These are phyloP conservation scores for Trichoderma aggressivum DNA, from an alignment of 2,329 filamentous ascomycete species.

Conservation along the genomic window DNA sequence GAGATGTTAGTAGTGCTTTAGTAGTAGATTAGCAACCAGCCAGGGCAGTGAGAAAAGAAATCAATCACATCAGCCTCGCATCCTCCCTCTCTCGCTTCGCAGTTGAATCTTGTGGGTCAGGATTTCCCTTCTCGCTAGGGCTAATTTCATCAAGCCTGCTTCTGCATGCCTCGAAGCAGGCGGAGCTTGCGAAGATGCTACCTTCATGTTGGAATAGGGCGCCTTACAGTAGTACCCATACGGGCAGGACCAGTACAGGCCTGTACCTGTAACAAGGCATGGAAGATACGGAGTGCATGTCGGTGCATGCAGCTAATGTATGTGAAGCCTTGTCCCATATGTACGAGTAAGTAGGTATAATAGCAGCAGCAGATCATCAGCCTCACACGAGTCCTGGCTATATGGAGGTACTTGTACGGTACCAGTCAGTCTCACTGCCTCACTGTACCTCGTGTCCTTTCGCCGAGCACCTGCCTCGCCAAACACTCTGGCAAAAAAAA, in stretches of 20 bases:
- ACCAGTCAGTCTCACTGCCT: neutral
- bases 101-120: neutral
- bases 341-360: neutral
- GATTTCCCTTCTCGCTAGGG: neutral
- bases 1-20: neutral
- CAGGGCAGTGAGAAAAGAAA: neutral
- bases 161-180: neutral
- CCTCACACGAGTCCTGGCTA: neutral
- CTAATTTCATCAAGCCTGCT: neutral
- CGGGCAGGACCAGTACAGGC: neutral
- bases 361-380: neutral
- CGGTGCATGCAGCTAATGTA: neutral
- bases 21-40: neutral
- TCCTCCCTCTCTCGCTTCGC: neutral
- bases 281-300: neutral
- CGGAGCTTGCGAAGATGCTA: neutral
- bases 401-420: neutral
- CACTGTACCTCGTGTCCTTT: neutral
- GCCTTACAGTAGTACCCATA: slow-evolving; percentile 4
- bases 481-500: neutral
- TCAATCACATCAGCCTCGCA: neutral
- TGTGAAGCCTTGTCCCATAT: neutral
- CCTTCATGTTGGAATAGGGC: neutral
- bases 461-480: neutral
- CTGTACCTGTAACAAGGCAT: neutral